Evolutionary conservation across 345 rosid species (phyloP).

Genomic region (Lagerstroemia speciosa): DNA sequence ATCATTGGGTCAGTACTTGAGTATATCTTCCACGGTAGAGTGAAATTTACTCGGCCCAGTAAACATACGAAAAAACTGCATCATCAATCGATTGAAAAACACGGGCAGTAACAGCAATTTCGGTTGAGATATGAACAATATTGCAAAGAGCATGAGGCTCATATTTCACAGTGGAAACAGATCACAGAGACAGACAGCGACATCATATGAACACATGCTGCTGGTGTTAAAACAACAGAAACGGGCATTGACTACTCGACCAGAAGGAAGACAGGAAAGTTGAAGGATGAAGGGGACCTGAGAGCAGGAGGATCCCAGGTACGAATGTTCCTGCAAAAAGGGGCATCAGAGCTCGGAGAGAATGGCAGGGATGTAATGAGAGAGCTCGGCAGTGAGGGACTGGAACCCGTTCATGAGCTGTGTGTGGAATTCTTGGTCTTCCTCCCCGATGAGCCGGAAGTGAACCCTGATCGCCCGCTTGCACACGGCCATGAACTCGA

Average conservation of each 20-base stretch:
- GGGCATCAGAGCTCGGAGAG: constrained; percentile 71
- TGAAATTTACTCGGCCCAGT: too few relatives aligned
- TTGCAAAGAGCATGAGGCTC: neutral
- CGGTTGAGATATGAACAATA: neutral
- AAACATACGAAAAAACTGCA: too few relatives aligned
- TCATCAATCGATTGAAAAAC: neutral
- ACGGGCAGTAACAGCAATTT: neutral
- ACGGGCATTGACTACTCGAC: neutral
- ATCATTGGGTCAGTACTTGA: too few relatives aligned
- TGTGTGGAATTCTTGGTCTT: constrained; percentile 97
- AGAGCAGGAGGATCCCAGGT: neutral
- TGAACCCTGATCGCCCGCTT: constrained; percentile 97
- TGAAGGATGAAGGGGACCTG: neutral
- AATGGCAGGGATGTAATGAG: constrained; percentile 97
- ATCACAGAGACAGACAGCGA: neutral
- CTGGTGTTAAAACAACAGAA: neutral
- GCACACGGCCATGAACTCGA: constrained; percentile 98
- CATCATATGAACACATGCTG: neutral
- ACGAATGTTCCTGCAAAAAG: neutral
- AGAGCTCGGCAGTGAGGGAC: constrained; percentile 91
- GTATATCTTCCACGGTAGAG: too few relatives aligned
- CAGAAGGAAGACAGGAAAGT: neutral
- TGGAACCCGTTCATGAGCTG: constrained; percentile 99
- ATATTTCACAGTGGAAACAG: neutral
- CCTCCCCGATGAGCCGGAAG: constrained; percentile 86